Percentiles rank a stretch among this genome's conserved stretches.
Conservation (phyloP, 306 rosid genomes). For the Canavalia ensiformis region DNA sequence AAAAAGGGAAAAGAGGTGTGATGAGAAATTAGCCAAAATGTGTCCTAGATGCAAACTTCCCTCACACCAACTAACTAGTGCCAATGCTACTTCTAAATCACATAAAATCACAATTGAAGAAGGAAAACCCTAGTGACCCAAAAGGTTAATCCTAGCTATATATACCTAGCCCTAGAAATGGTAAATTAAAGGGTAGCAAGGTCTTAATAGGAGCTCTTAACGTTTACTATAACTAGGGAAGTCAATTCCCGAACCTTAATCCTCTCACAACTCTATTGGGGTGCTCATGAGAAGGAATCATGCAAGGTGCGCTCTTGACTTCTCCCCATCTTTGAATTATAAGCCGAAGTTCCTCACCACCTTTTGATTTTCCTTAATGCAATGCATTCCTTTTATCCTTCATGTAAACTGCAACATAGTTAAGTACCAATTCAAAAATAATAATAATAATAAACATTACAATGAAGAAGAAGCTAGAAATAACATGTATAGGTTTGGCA, state of each 20-base stretch:
- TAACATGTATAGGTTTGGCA: background rate
- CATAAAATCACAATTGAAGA: conserved; percentile 32
- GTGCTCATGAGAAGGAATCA: conserved; percentile 53
- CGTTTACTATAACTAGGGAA: conserved; percentile 59
- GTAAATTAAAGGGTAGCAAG: conserved; percentile 46
- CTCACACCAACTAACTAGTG: background rate
- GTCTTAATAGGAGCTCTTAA: conserved; percentile 43
- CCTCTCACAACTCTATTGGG: conserved; percentile 41
- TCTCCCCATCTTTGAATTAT: conserved; percentile 55
- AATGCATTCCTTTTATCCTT: conserved; percentile 31
- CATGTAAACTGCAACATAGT: conserved; percentile 52
- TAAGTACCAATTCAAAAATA: background rate
- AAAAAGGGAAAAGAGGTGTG: conserved; percentile 19
- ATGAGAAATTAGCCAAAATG: background rate
- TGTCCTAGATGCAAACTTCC: conserved; percentile 44
- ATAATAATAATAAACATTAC: background rate
- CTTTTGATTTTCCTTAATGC: conserved; percentile 39
- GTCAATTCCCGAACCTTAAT: conserved; percentile 99
- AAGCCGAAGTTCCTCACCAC: conserved; percentile 55
- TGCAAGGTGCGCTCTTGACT: conserved; percentile 99
- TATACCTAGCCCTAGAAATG: conserved; percentile 38
- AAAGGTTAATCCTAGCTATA: conserved; percentile 44
- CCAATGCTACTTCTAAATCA: conserved; percentile 47
- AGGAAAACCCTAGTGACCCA: conserved; percentile 49
- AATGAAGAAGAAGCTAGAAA: background rate